These are phyloP conservation scores for Lasiodiplodia citricola DNA, from an alignment of 2,329 filamentous ascomycete genomes.

Conservation along the genomic window DNA sequence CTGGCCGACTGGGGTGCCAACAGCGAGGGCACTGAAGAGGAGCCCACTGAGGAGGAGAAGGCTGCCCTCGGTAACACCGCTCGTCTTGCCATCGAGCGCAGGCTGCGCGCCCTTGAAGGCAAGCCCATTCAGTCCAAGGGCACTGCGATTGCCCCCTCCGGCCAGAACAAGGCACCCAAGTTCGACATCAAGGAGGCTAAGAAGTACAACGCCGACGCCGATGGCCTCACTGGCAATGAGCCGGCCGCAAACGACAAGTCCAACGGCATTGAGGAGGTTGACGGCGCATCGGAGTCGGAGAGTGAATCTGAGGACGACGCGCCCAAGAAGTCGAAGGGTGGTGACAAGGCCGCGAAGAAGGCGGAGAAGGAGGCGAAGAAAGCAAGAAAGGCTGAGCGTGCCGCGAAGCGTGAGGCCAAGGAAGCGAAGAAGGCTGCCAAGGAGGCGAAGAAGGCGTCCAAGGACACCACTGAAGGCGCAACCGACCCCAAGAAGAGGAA, in stretches of 20 bases:
- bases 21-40: slow-evolving; percentile 40
- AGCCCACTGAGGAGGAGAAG: slow-evolving; percentile 86
- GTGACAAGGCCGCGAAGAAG: slow-evolving; percentile 41
- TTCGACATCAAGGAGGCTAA: slow-evolving; percentile 91
- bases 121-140: slow-evolving; percentile 83
- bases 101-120: slow-evolving; percentile 80
- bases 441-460: slow-evolving; percentile 58
- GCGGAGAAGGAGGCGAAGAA: slow-evolving; percentile 49
- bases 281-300: slow-evolving; percentile 42
- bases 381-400: slow-evolving; percentile 46
- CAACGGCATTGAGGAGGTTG: slow-evolving; percentile 56
- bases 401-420: slow-evolving; percentile 46
- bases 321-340: slow-evolving; percentile 29
- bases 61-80: slow-evolving; percentile 76
- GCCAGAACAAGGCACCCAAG: slow-evolving; percentile 65
- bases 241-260: slow-evolving; percentile 56
- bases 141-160: slow-evolving; percentile 75
- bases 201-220: slow-evolving; percentile 94
- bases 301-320: slow-evolving; percentile 42
- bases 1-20: slow-evolving; percentile 73
- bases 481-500: slow-evolving; percentile 55
- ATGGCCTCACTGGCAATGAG: slow-evolving; percentile 76
- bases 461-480: slow-evolving; percentile 59
- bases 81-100: slow-evolving; percentile 75
- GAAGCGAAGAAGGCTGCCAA: slow-evolving; percentile 60